Evolutionary conservation across 1,284 basidiomycete species (phyloP), one percentile per base, ranked within the genome.

Genomic region (Cystobasidium sp.): DNA sequence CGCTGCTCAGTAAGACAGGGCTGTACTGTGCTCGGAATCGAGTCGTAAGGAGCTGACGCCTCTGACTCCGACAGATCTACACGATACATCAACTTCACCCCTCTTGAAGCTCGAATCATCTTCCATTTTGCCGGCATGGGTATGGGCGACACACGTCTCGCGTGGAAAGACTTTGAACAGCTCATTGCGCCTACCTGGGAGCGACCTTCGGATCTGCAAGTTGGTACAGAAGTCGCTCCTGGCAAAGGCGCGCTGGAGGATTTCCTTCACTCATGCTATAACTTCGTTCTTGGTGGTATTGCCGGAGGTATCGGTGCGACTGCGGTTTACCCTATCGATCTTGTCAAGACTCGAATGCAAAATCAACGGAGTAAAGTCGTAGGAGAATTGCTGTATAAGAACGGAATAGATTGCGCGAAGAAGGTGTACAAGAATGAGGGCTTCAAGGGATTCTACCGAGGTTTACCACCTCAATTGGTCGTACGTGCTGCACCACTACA

Each of bases 381-480:
- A 59, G 94, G 94, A 61, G 94, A 97, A 83, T 85, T 97, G 80
- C 83, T 97, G 66, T 97, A 97, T 85, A 91, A 93, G 84, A 97
- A 96, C 85, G 94, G 92, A 78, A 74, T 82, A 53, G 96, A 99
- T 82, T 99, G 96, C 82, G 91, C 95, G 51, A 87, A 88, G 79
- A 98, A 97, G 82, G 96, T 99, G 49, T 89, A 97, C 82, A 88
- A 89, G 73, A 97, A 97, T 82, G 96, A 99, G 84, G 88, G 96
- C 78, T 75, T 93, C 8, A 78, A 79, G n/a, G 97, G 95, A 8
- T 99, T 99, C 84, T 99, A 99, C 84, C 90, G 95, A 52, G 96
- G 96, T 72, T 88, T 99, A 65, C 90, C 94, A 7, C 96, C 96
- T 51, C 96, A 99, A 81, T 87, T 99, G 70, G 87, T 99, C 78